These are phyloP conservation scores for Nemania sp. DNA, from an alignment of 2,329 filamentous ascomycete species.

Conservation along the genomic window DNA sequence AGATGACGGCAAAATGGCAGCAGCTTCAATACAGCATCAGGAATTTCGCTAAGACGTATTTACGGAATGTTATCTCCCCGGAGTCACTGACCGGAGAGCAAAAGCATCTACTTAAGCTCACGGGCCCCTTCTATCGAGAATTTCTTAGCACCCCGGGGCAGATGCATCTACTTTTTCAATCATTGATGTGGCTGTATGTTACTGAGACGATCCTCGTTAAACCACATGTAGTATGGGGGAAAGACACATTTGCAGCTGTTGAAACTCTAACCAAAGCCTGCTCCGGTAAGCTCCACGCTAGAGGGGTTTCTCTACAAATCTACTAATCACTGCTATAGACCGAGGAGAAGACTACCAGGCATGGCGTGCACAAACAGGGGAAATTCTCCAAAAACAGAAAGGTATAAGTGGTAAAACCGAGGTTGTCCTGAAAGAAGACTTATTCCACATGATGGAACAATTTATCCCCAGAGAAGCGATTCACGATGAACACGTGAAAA, in stretches of 20 bases:
- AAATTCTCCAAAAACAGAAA: not conserved
- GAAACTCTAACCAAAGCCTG: not conserved
- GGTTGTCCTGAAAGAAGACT: rapidly evolving
- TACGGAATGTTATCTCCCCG: not conserved
- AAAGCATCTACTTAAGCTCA: not conserved
- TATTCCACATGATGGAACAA: not conserved
- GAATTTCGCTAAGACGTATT: constrained; percentile 16
- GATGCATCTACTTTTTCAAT: constrained; percentile 20
- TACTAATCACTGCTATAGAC: constrained; percentile 1
- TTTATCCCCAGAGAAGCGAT: not conserved
- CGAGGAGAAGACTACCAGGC: not conserved
- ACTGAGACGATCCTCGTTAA: rapidly evolving
- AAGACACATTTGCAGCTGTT: not conserved
- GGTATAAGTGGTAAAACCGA: not conserved
- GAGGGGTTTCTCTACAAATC: not conserved
- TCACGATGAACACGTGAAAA: not conserved
- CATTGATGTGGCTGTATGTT: constrained; percentile 10
- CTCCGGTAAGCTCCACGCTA: not conserved
- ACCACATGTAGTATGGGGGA: constrained; percentile 11
- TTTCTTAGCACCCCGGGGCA: not conserved
- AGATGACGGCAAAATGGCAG: constrained; percentile 22
- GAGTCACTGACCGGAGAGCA: not conserved
- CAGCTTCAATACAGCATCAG: constrained; percentile 24
- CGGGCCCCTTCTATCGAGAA: not conserved
- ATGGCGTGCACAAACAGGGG: constrained; percentile 22